Evolutionary conservation across 1,284 basidiomycete species (phyloP), one percentile per base, ranked within the genome.

Genomic region (Dichomitus squalens): DNA sequence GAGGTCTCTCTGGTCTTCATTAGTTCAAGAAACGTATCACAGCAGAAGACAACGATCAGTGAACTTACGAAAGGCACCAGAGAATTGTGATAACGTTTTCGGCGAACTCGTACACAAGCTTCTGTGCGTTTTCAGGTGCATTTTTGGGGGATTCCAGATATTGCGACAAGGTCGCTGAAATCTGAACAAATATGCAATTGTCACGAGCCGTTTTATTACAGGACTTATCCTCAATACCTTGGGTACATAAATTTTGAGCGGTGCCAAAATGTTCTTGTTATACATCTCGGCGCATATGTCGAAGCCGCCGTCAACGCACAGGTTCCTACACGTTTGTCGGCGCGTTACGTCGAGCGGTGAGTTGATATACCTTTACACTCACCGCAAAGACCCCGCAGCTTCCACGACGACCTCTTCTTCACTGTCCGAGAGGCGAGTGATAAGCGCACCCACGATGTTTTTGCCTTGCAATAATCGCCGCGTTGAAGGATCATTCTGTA

Each of bases 231-330:
- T n/a, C n/a, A 70, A 27, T 60, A 90, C 92, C 76, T 92, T 93
- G 8, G 88, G 86, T 25, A 93, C 79, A 65, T 91, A 90, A 0
- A 80, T 79, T 66, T 79, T 85, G 55, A 94, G 73, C 0, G 91
- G 92, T 1, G 86, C 80, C 53, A 96, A 78, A 52, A 97, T 87
- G 64, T 91, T 91, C 77, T 97, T 97, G 75, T 98, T 97, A 75
- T 90, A 96, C 93, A 98, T 96, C 73, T 97, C 93, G 3, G 90
- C 92, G 66, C 94, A 95, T 40, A 96, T 91, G 67, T 96, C 93
- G 67, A 91, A 91, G 40, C 95, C 95, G 21, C 93, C 95, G 69
- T 97, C 95, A 67, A 98, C 90, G 66, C 93, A 95, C 23, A 97
- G 75, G 75, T 97, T 98, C 63, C 95, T 95, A 66, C 9, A 14